phyloP scores from a whole-genome alignment of 352 stramenopile genomes.

The Lagenidium giganteum region DNA sequence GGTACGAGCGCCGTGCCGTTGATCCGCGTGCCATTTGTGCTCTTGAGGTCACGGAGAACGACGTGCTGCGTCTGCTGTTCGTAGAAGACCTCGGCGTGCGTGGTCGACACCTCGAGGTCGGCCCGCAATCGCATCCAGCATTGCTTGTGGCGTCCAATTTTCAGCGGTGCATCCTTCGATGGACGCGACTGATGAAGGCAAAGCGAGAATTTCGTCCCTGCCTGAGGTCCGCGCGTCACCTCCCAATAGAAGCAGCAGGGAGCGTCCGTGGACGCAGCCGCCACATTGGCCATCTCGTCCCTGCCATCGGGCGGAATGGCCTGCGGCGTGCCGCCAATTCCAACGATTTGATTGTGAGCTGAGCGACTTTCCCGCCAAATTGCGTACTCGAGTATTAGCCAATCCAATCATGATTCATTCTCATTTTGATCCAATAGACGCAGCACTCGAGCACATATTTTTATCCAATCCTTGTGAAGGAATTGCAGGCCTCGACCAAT shows the following conservation, averaged over 20 bases:
- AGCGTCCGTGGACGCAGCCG: too few species aligned
- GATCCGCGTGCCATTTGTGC: slow-evolving; percentile 55
- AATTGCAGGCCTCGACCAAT: too few species aligned
- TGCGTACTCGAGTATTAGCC: too few species aligned
- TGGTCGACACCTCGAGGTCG: slow-evolving; percentile 56
- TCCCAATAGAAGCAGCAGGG: slow-evolving; percentile 31
- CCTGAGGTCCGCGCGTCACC: slow-evolving; percentile 16
- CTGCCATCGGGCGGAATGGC: too few species aligned
- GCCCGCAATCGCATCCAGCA: slow-evolving; percentile 42
- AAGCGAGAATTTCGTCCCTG: slow-evolving; percentile 1
- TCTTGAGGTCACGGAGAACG: slow-evolving; percentile 29
- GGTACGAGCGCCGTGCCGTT: slow-evolving; percentile 28
- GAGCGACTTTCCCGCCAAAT: too few species aligned
- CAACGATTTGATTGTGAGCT: too few species aligned
- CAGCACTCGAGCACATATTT: too few species aligned
- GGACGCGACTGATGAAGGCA: neutral
- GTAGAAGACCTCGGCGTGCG: slow-evolving; percentile 38
- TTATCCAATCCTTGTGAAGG: too few species aligned
- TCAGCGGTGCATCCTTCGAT: slow-evolving; percentile 6
- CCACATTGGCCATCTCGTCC: too few species aligned
- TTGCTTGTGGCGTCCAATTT: slow-evolving; percentile 38
- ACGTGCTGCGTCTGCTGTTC: neutral
- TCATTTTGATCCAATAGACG: too few species aligned
- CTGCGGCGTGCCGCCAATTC: too few species aligned
- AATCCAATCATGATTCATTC: too few species aligned